These are phyloP conservation scores for Nakazawaea holstii DNA, from an alignment of 805 yeast species.

Conservation along the genomic window DNA sequence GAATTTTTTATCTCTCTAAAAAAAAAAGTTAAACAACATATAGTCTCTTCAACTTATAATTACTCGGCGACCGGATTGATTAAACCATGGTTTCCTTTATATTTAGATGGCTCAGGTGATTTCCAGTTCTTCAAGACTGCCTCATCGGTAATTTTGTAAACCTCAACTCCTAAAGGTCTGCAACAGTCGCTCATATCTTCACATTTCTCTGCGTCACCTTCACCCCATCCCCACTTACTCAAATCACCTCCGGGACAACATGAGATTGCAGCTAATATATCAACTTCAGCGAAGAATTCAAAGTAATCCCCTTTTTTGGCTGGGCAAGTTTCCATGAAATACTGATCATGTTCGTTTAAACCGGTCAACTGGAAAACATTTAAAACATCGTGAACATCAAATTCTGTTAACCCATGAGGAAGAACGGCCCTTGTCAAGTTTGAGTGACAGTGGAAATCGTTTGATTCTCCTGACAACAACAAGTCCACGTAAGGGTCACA, in stretches of 20 bases:
- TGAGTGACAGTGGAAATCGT: slow-evolving; percentile 64
- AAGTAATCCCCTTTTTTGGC: slow-evolving; percentile 55
- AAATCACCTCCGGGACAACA: slow-evolving; percentile 72
- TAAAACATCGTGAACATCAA: slow-evolving; percentile 63
- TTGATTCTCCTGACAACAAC: slow-evolving; percentile 56
- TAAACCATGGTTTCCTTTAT: slow-evolving; percentile 55
- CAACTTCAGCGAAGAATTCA: slow-evolving; percentile 64
- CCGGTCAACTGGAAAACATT: slow-evolving; percentile 71
- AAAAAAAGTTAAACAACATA: no score
- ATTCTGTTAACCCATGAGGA: slow-evolving; percentile 58
- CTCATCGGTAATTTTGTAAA: slow-evolving; percentile 46
- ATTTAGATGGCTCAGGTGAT: slow-evolving; percentile 43
- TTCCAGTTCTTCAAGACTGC: slow-evolving; percentile 43
- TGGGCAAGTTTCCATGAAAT: slow-evolving; percentile 68
- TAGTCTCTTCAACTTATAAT: background rate
- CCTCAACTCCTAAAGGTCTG: slow-evolving; percentile 59
- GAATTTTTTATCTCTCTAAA: background rate
- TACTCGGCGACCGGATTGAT: slow-evolving; percentile 18
- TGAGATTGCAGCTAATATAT: slow-evolving; percentile 55
- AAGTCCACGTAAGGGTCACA: slow-evolving; percentile 69
- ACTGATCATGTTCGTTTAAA: slow-evolving; percentile 57
- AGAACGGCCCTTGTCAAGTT: slow-evolving; percentile 54
- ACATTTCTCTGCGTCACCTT: slow-evolving; percentile 36
- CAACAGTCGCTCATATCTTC: slow-evolving; percentile 57
- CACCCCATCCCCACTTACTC: slow-evolving; percentile 70